Conservation (phyloP, 768 basidiomycete species). For the Lactifluus pinguis region DNA sequence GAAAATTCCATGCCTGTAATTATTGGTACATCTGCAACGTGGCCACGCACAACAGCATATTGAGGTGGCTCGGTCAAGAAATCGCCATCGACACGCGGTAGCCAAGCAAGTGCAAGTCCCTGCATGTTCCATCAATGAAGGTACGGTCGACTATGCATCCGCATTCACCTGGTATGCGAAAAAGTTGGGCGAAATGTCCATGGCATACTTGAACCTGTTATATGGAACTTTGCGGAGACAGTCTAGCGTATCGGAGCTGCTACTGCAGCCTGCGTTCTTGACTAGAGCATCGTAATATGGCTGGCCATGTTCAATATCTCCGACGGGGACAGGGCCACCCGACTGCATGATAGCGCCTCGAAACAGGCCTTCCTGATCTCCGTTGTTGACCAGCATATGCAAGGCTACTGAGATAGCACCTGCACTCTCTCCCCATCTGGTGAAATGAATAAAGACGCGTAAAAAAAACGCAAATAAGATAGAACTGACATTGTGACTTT, state of each 20-base stretch:
- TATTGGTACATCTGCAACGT: constrained; percentile 20
- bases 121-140: constrained; percentile 8
- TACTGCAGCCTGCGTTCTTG: constrained; percentile 13
- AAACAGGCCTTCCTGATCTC: constrained; percentile 21
- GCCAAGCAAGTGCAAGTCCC: constrained; percentile 21
- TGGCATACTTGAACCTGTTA: constrained; percentile 8
- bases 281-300: constrained; percentile 21
- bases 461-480: background rate
- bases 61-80: constrained; percentile 21
- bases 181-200: constrained; percentile 25
- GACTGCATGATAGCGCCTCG: constrained; percentile 23
- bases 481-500: constrained; percentile 47
- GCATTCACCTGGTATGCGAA: constrained; percentile 28
- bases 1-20: constrained; percentile 16
- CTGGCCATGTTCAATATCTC: constrained; percentile 17
- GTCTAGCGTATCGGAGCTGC: constrained; percentile 30
- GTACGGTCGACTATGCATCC: background rate
- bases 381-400: constrained; percentile 24
- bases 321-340: constrained; percentile 22
- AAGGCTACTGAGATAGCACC: constrained; percentile 30
- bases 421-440: constrained; percentile 30
- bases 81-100: constrained; percentile 23
- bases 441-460: background rate
- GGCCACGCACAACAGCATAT: constrained; percentile 17
- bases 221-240: constrained; percentile 36